Evolutionary conservation across 1,139 yeast genomes (phyloP).

Genomic region (Hyphopichia pseudoburtonii): DNA sequence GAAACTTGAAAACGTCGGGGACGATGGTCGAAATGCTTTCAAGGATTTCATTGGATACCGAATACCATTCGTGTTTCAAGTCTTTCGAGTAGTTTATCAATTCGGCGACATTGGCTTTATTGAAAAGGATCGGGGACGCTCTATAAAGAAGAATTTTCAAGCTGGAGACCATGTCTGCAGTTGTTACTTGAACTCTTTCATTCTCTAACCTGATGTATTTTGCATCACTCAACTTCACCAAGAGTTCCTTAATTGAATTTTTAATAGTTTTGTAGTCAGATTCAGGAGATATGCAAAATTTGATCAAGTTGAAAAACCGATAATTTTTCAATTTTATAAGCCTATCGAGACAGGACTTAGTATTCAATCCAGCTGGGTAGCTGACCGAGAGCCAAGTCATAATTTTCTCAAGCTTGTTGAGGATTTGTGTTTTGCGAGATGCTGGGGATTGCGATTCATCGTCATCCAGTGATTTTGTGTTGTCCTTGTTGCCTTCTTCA

Average conservation of each 20-base stretch:
- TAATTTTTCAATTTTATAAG: slow-evolving; percentile 56
- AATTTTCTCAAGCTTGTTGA: slow-evolving; percentile 50
- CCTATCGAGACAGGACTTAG: slow-evolving; percentile 49
- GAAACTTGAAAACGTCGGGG: slow-evolving; percentile 67
- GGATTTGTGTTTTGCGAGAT: slow-evolving; percentile 17
- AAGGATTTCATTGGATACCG: slow-evolving; percentile 52
- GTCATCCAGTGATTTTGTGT: slow-evolving; percentile 8
- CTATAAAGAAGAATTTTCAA: slow-evolving; percentile 62
- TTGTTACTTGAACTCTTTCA: slow-evolving; percentile 37
- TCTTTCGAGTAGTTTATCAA: slow-evolving; percentile 50
- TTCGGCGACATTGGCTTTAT: slow-evolving; percentile 61
- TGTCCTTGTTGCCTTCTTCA: slow-evolving; percentile 31
- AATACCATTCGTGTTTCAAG: slow-evolving; percentile 24
- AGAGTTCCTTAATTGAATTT: slow-evolving; percentile 62
- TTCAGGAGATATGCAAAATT: slow-evolving; percentile 53
- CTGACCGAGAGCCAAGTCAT: slow-evolving; percentile 64
- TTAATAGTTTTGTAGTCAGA: slow-evolving; percentile 61
- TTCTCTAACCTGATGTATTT: slow-evolving; percentile 45
- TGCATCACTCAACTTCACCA: slow-evolving; percentile 52
- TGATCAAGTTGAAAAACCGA: slow-evolving; percentile 56
- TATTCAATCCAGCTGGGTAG: slow-evolving; percentile 53
- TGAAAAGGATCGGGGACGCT: slow-evolving; percentile 60
- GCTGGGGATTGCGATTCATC: slow-evolving; percentile 16
- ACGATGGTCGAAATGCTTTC: slow-evolving; percentile 58
- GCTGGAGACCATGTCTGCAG: slow-evolving; percentile 50